Conservation (phyloP, 768 basidiomycete genomes). For the Exidia glandulosa region DNA sequence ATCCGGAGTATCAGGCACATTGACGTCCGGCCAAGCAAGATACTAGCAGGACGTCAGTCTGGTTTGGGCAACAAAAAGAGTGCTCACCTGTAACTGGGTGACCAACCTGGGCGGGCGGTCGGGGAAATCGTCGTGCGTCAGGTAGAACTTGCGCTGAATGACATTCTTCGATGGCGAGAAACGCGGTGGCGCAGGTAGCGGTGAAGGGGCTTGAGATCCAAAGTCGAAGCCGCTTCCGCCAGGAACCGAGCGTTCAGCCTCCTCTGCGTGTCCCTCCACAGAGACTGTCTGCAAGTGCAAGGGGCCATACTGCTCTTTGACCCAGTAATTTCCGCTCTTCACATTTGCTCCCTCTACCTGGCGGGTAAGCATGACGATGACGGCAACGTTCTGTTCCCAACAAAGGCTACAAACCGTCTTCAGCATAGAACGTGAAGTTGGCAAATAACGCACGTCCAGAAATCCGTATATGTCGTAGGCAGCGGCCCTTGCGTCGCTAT, state of each 20-base stretch:
- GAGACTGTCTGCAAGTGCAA: constrained; percentile 47
- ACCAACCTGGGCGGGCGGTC: constrained; percentile 51
- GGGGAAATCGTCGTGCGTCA: constrained; percentile 54
- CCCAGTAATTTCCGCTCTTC: constrained; percentile 91
- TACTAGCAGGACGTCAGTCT: constrained; percentile 26
- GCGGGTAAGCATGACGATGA: constrained; percentile 94
- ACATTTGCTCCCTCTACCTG: constrained; percentile 79
- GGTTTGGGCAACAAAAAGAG: background rate
- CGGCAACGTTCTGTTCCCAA: constrained; percentile 90
- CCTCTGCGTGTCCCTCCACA: constrained; percentile 32
- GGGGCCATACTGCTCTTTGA: constrained; percentile 49
- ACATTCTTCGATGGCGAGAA: constrained; percentile 10
- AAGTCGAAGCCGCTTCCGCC: constrained; percentile 34
- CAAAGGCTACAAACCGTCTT: constrained; percentile 42
- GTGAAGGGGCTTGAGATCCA: background rate
- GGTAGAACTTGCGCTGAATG: constrained; percentile 42
- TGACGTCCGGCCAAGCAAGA: constrained; percentile 93
- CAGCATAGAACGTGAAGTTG: background rate
- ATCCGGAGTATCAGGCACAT: constrained; percentile 76
- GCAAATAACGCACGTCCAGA: constrained; percentile 71
- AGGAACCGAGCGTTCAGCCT: constrained; percentile 16
- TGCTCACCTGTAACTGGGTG: constrained; percentile 56
- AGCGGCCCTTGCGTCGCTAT: constrained; percentile 96
- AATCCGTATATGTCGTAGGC: constrained; percentile 79
- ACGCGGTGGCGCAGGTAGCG: background rate